Evolutionary conservation across 306 rosid species (phyloP), one percentile per base, ranked within the genome.

Genomic region (Pyrus betulifolia): DNA sequence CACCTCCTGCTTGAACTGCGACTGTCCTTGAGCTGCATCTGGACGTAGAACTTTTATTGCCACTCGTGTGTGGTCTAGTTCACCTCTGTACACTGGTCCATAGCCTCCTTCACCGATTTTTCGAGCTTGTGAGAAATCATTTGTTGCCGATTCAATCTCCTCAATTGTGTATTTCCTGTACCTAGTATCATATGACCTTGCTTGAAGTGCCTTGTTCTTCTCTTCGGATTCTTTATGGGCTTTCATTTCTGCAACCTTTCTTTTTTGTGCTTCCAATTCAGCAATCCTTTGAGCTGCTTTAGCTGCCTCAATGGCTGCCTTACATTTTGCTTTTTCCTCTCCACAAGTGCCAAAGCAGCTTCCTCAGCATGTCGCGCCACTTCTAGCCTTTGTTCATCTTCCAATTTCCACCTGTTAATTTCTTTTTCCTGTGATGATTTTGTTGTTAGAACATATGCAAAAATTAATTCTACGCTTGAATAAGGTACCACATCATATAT

Each of bases 1-100:
- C 18, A 65, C 69, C 69, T 65, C 69, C 45, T 33, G 69, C 23
- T 31, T 17, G 69, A 65, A 65, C 46, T 65, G 69, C 18, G 44
- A 15, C 46, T 65, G 45, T 17, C 69, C 69, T 65, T 65, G 69
- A 65, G 69, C 69, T 65, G 45, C 69, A 65, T 65, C 69, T 18
- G 69, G 45, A 65, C 45, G 45, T 18, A 65, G 45, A 65, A 65
- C 44, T 65, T 65, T 65, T 31, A 65, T 65, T 1, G 69, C 69
- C 69, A 65, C 69, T 18, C 25, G 25, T 35, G 69, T 65, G 46
- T 33, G 69, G 23, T 65, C 69, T 4, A 65, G 69, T 65, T 65
- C 69, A 65, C 69, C 45, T 65, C 45, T 65, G 46, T 65, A 65
- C 8, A 65, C 69, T 18, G 46, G 69, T 1, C 69, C 69, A 65